A percentile compares a stretch with the other conserved stretches of the same genome.
phyloP scores from a whole-genome alignment of 345 rosid species.

The Physaria fendleri region DNA sequence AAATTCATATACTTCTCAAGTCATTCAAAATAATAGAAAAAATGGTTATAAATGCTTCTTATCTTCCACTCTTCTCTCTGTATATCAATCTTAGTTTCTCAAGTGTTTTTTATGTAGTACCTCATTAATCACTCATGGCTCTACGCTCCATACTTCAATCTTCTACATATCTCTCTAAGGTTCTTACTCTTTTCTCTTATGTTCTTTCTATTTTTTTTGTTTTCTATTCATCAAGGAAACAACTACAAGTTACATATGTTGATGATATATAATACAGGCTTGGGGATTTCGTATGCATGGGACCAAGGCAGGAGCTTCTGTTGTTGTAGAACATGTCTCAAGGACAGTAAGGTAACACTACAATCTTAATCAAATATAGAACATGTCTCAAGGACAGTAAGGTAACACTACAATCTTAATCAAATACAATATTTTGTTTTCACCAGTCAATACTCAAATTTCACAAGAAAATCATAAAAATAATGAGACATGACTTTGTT shows the following conservation, averaged over 20 bases:
- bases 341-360: constrained; percentile 14
- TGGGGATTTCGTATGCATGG: constrained; percentile 21
- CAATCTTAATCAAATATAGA: constrained; percentile 5
- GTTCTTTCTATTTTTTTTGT: not conserved
- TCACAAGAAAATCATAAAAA: not conserved
- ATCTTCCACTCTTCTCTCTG: not conserved
- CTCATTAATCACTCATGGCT: constrained; percentile 6
- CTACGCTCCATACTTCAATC: constrained; percentile 17
- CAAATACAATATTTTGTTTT: not conserved
- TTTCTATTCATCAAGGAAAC: not conserved
- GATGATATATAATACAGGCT: constrained; percentile 12
- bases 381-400: constrained; percentile 7
- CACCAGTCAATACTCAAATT: not conserved
- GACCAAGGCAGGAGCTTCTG: constrained; percentile 26
- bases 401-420: constrained; percentile 1
- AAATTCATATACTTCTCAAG: too few relatives aligned
- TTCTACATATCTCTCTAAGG: constrained; percentile 18
- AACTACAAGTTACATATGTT: not conserved
- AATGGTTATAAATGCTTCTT: not conserved
- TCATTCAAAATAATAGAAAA: not conserved
- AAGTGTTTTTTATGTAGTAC: not conserved
- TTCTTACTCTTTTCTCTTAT: not conserved
- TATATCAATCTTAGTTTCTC: not conserved
- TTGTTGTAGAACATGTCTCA: constrained; percentile 18
- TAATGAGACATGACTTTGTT: too few relatives aligned